A percentile compares a stretch with the other conserved stretches of the same genome.
phyloP scores from a whole-genome alignment of 805 yeast species.

The Suhomyces pyralidae region DNA sequence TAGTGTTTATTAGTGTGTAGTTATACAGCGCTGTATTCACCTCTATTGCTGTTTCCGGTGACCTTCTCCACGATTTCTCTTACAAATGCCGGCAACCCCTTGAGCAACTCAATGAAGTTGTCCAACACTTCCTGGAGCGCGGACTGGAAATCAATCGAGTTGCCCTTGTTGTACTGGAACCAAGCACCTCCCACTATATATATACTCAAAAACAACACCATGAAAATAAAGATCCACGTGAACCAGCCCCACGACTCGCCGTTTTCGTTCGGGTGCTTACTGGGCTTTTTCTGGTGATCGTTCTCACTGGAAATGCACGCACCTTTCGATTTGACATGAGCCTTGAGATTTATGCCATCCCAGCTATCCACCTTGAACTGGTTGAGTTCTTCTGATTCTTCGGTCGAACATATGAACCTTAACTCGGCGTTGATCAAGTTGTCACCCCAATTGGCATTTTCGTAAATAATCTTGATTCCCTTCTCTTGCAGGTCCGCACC shows the following conservation, averaged over 20 bases:
- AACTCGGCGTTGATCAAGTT: constrained; percentile 45
- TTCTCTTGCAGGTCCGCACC: constrained; percentile 23
- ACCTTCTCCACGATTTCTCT: constrained; percentile 67
- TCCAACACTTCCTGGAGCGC: constrained; percentile 73
- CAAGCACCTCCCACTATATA: constrained; percentile 75
- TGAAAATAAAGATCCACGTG: constrained; percentile 73
- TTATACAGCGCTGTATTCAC: constrained; percentile 92
- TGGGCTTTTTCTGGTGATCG: constrained; percentile 22
- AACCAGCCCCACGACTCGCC: constrained; percentile 75
- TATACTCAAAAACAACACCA: constrained; percentile 65
- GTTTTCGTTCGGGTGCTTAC: constrained; percentile 16
- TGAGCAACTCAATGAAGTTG: constrained; percentile 53
- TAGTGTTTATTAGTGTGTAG: not conserved
- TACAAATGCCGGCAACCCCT: constrained; percentile 61
- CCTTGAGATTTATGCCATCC: constrained; percentile 32
- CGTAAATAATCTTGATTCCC: constrained; percentile 39
- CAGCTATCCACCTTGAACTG: constrained; percentile 32
- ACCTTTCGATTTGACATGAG: constrained; percentile 31
- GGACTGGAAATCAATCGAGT: constrained; percentile 67
- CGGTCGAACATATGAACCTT: constrained; percentile 44
- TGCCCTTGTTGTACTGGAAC: constrained; percentile 70
- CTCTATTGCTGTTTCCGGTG: constrained; percentile 62
- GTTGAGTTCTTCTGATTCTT: constrained; percentile 16
- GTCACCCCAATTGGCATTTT: constrained; percentile 72
- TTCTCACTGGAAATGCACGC: constrained; percentile 39